phyloP scores from a whole-genome alignment of 371 early-diverging fungal species.

The Blyttiomyces sp. region DNA sequence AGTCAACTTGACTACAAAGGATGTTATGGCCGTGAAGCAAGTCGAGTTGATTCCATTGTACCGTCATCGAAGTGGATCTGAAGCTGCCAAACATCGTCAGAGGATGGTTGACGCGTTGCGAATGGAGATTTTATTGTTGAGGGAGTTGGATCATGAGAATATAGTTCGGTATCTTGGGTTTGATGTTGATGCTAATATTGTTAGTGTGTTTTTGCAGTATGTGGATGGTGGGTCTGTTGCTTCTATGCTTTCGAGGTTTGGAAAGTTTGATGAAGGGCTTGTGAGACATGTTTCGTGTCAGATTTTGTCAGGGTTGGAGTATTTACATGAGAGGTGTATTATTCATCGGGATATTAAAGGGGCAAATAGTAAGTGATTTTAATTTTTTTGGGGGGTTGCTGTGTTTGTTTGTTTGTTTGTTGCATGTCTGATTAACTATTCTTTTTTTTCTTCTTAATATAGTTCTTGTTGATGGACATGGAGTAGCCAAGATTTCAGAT shows the following conservation, averaged over 20 bases:
- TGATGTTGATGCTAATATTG: conserved; percentile 70
- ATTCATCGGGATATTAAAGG: conserved; percentile 84
- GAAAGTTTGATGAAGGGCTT: conserved; percentile 80
- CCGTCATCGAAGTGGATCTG: neutral
- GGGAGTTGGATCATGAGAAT: conserved; percentile 86
- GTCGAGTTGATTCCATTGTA: conserved; percentile 69
- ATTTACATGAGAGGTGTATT: conserved; percentile 92
- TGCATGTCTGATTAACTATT: neutral
- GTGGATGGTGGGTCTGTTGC: conserved; percentile 96
- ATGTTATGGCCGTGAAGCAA: conserved; percentile 97
- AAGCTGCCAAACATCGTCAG: conserved; percentile 28
- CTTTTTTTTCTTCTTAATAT: neutral
- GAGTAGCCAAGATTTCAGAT: conserved; percentile 95
- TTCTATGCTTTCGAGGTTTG: conserved; percentile 77
- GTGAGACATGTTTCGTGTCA: conserved; percentile 85
- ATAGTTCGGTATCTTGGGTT: conserved; percentile 94
- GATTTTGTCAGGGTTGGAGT: conserved; percentile 88
- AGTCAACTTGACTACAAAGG: conserved; percentile 69
- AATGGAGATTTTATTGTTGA: conserved; percentile 85
- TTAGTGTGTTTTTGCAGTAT: conserved; percentile 97
- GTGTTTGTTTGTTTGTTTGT: neutral
- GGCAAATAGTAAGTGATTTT: conserved; percentile 40
- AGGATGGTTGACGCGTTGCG: conserved; percentile 68
- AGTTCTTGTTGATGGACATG: conserved; percentile 81
- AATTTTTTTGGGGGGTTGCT: neutral